A percentile compares a stretch with the other conserved stretches of the same genome.
Evolutionary conservation across 768 basidiomycete species (phyloP).

Genomic region (Boletus coccyginus): DNA sequence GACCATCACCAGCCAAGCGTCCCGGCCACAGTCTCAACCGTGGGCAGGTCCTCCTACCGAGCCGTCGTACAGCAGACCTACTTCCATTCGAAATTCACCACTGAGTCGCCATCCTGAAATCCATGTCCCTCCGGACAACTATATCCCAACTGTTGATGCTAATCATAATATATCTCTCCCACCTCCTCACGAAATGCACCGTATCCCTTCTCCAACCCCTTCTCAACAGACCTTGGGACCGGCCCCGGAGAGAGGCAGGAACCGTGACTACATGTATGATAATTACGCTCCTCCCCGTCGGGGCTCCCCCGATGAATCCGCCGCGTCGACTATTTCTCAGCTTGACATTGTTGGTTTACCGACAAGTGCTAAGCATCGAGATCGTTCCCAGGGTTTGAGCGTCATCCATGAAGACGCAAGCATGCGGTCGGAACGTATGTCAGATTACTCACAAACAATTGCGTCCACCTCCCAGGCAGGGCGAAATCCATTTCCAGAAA

Average conservation of each 20-base stretch:
- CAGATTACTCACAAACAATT: slow-evolving; percentile 23
- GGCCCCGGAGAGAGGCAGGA: slow-evolving; percentile 18
- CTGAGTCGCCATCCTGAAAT: slow-evolving; percentile 18
- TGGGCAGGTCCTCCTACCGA: slow-evolving; percentile 17
- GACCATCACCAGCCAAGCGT: slow-evolving; percentile 10
- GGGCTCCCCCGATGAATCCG: slow-evolving; percentile 28
- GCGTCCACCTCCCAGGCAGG: slow-evolving; percentile 20
- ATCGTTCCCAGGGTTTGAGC: slow-evolving; percentile 23
- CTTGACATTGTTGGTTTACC: slow-evolving; percentile 32
- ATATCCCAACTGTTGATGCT: slow-evolving; percentile 43
- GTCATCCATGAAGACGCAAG: slow-evolving; percentile 34
- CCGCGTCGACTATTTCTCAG: slow-evolving; percentile 31
- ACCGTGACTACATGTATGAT: slow-evolving; percentile 25
- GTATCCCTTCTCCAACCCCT: slow-evolving; percentile 26
- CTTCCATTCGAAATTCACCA: slow-evolving; percentile 21
- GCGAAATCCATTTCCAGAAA: slow-evolving; percentile 10
- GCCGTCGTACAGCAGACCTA: slow-evolving; percentile 12
- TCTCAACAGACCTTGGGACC: slow-evolving; percentile 23
- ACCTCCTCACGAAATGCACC: slow-evolving; percentile 48
- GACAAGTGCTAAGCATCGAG: slow-evolving; percentile 14
- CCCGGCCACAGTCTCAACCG: slow-evolving; percentile 16
- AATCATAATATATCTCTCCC: slow-evolving; percentile 44
- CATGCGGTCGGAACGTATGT: slow-evolving; percentile 22
- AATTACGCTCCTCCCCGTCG: slow-evolving; percentile 19
- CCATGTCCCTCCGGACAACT: slow-evolving; percentile 45